These are phyloP conservation scores for Sporodiniella umbellata DNA, from an alignment of 371 early-diverging fungal species.

Conservation along the genomic window DNA sequence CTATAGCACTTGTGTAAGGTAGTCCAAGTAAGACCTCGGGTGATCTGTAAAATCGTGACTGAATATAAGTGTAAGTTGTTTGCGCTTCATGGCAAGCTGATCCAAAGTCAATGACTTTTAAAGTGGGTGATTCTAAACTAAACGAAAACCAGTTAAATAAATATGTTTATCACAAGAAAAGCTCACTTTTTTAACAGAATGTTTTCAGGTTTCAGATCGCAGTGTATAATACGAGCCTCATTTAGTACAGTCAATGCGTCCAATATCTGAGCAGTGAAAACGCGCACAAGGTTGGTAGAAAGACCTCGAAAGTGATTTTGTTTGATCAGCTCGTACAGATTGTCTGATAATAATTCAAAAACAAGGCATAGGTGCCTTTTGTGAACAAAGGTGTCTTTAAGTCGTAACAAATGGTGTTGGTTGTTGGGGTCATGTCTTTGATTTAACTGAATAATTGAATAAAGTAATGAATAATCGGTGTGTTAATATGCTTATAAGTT, in stretches of 20 bases:
- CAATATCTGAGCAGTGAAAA: slow-evolving; percentile 85
- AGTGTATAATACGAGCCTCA: slow-evolving; percentile 89
- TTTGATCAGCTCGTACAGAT: slow-evolving; percentile 96
- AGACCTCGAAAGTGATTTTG: slow-evolving; percentile 95
- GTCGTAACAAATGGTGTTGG: slow-evolving; percentile 82
- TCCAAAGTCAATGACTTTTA: slow-evolving; percentile 99
- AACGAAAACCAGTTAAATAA: neutral
- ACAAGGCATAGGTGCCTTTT: slow-evolving; percentile 94
- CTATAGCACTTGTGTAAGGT: slow-evolving; percentile 88
- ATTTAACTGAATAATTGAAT: slow-evolving; percentile 71
- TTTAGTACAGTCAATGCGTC: slow-evolving; percentile 84
- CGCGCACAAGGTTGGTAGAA: slow-evolving; percentile 82
- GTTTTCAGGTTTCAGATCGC: slow-evolving; percentile 98
- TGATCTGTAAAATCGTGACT: slow-evolving; percentile 95
- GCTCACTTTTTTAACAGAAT: slow-evolving; percentile 81
- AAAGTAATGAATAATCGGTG: no score
- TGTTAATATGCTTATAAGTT: no score
- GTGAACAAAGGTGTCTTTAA: slow-evolving; percentile 93
- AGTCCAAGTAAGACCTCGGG: slow-evolving; percentile 95
- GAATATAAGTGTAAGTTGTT: slow-evolving; percentile 95
- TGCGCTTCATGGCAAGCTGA: slow-evolving; percentile 92
- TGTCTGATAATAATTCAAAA: slow-evolving; percentile 93
- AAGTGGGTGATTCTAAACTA: slow-evolving; percentile 74
- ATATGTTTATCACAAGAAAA: neutral
- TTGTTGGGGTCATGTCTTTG: slow-evolving; percentile 78